These are phyloP conservation scores for Saccharomycopsis vini DNA, from an alignment of 805 yeast species.

Conservation along the genomic window DNA sequence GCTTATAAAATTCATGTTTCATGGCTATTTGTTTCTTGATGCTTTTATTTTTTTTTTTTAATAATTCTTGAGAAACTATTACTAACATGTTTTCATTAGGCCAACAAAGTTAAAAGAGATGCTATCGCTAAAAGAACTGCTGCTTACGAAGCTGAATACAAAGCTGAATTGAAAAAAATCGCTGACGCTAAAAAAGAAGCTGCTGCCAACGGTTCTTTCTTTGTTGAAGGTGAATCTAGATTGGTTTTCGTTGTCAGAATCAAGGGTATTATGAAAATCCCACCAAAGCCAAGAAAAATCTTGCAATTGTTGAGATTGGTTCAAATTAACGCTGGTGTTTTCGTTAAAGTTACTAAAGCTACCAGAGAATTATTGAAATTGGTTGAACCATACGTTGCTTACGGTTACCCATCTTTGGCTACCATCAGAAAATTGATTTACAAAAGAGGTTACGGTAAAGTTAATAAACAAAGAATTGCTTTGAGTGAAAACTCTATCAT, in stretches of 20 bases:
- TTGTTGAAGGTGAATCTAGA: conserved; percentile 90
- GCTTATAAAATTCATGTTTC: conserved; percentile 12
- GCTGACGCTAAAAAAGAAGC: conserved; percentile 87
- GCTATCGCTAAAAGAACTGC: conserved; percentile 89
- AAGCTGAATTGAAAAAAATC: conserved; percentile 82
- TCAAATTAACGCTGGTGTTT: conserved; percentile 92
- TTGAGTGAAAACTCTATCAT: conserved; percentile 80
- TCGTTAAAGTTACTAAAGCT: conserved; percentile 93
- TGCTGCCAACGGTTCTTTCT: conserved; percentile 88
- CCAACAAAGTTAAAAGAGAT: conserved; percentile 49
- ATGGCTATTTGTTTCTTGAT: too few relatives aligned
- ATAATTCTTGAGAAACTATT: background rate
- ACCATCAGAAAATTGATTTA: conserved; percentile 87
- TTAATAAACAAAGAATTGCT: conserved; percentile 91
- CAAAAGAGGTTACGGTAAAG: conserved; percentile 98
- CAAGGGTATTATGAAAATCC: conserved; percentile 98
- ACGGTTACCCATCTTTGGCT: conserved; percentile 93
- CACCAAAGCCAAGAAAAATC: conserved; percentile 99
- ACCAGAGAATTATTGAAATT: conserved; percentile 85
- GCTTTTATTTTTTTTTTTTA: background rate
- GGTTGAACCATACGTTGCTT: conserved; percentile 94
- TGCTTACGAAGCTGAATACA: conserved; percentile 93
- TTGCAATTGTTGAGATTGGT: conserved; percentile 86
- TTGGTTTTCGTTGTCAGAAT: conserved; percentile 94
- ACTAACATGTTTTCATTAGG: conserved; percentile 26